Evolutionary conservation across 2,329 filamentous ascomycete species (phyloP), one percentile per base, ranked within the genome.

Genomic region (Lasiodiplodia hormozganensis): DNA sequence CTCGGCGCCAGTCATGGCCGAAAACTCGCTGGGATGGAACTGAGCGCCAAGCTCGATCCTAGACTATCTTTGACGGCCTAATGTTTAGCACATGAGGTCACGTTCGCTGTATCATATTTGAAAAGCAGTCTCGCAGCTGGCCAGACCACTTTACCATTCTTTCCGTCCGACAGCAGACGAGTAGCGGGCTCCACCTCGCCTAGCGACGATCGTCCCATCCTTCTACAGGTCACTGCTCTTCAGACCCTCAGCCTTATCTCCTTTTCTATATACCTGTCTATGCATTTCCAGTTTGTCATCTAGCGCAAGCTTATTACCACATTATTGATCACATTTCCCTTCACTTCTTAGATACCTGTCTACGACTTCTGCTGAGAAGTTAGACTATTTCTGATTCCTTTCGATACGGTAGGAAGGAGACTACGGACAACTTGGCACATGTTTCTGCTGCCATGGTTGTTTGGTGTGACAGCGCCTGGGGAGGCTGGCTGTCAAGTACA

Each of bases 11-110:
- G 92, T 97, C 71, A 94, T 94, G 80, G 91, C 94, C 3, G 94
- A 96, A 84, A 97, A 97, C 86, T 97, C 93, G 64, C 87, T 97
- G 72, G 94, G 94, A 75, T 97, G 94, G 94, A 97, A 96, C 84
- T 97, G 86, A 89, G 65, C 47, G 38, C 52, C 54, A 21, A 49
- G 36, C 23, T 56, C 43, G 56, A 62, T 31, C 36, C 28, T 34
- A 36, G 38, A 31, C 25, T 16, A 49, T 57, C 51, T 47, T 56
- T 53, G 51, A 68, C 36, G 67, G 67, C 67, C 58, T 68, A 57
- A 57, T 65, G 65, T 67, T 58, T 40, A 51, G 21, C 57, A 56
- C 67, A 64, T 65, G 69, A 71, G 54, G 70, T 72, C 47, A 73
- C 67, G 73, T 75, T 71, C 72, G 67, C 67, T 77, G 73, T 77